These are phyloP conservation scores for Stemphylium beticola DNA, from an alignment of 2,329 filamentous ascomycete genomes.

Conservation along the genomic window DNA sequence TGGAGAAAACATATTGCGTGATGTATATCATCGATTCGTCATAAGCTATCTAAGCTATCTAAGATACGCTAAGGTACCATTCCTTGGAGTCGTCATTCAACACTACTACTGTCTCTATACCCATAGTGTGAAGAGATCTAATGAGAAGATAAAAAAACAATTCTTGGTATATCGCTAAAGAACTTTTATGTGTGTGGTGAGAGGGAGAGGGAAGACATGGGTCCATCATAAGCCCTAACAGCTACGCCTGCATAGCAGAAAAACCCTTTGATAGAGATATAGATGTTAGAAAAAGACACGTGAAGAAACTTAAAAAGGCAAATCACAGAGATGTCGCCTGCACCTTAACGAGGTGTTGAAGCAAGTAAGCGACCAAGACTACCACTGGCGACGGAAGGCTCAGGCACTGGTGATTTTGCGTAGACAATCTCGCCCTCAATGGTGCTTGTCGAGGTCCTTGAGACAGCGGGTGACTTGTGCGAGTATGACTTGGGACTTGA, in stretches of 20 bases:
- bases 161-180: conserved; percentile 7
- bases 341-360: conserved; percentile 25
- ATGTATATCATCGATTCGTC: background rate
- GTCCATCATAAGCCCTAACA: background rate
- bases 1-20: background rate
- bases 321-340: background rate
- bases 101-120: background rate
- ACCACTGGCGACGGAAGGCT: conserved; percentile 43
- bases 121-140: background rate
- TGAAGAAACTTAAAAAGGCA: background rate
- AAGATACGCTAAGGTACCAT: no score
- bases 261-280: background rate
- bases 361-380: conserved; percentile 47
- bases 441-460: conserved; percentile 39
- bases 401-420: conserved; percentile 43
- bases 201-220: background rate
- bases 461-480: conserved; percentile 42
- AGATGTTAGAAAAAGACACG: conserved; percentile 3
- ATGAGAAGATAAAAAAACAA: background rate
- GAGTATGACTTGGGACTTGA: conserved; percentile 45
- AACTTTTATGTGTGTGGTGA: conserved; percentile 2
- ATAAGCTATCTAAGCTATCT: background rate
- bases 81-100: background rate
- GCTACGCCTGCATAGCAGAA: conserved; percentile 9
- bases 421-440: conserved; percentile 49